Percentiles rank a stretch among this genome's conserved stretches.
phyloP scores from a whole-genome alignment of 2,329 filamentous ascomycete genomes.

The Aspergillus fructus region DNA sequence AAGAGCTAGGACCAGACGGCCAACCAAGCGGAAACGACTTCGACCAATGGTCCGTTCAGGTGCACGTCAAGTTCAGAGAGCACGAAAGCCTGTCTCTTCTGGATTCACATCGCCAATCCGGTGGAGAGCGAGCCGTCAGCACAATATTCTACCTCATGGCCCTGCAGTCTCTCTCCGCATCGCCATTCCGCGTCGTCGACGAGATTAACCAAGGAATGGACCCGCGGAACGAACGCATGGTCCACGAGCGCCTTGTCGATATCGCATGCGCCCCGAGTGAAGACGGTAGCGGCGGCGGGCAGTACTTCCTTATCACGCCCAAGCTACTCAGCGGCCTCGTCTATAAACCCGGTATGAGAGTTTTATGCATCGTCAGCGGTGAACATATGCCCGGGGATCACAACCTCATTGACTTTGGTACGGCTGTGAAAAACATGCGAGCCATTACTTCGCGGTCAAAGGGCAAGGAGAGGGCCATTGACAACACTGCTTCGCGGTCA shows the following conservation, averaged over 20 bases:
- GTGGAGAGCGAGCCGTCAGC: conserved; percentile 91
- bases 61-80: conserved; percentile 91
- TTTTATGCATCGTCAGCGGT: conserved; percentile 90
- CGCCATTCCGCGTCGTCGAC: conserved; percentile 96
- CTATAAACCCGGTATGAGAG: conserved; percentile 88
- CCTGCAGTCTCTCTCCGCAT: conserved; percentile 86
- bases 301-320: conserved; percentile 97
- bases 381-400: conserved; percentile 56
- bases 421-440: conserved; percentile 36
- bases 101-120: conserved; percentile 89
- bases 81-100: conserved; percentile 81
- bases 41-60: conserved; percentile 88
- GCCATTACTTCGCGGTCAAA: conserved; percentile 23
- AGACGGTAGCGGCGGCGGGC: conserved; percentile 51
- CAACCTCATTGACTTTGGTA: conserved; percentile 36
- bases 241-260: conserved; percentile 96
- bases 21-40: conserved; percentile 66
- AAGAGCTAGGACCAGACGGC: conserved; percentile 32
- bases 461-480: conserved; percentile 18
- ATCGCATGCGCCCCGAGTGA: conserved; percentile 71
- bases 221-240: conserved; percentile 95
- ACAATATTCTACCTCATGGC: conserved; percentile 99
- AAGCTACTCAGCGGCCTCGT: conserved; percentile 83
- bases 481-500: conserved; percentile 1
- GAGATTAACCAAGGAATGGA: conserved; percentile 99